Conservation (phyloP, 202 grass and related monocot genomes). For the Schoenoplectus triqueter region DNA sequence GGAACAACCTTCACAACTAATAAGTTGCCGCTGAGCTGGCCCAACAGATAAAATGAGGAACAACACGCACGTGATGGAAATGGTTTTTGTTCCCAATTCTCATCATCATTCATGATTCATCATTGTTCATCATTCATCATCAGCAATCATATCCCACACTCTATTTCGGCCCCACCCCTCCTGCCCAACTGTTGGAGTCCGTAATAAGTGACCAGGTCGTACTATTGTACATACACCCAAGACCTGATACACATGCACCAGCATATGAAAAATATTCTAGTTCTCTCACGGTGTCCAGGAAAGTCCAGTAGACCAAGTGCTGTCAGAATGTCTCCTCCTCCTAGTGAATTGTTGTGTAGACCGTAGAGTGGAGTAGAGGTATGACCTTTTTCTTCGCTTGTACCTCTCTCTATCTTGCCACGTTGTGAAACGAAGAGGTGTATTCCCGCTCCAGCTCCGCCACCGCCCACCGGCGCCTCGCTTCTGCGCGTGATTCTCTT, state of each 20-base stretch:
- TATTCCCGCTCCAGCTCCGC: background rate
- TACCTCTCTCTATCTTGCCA: background rate
- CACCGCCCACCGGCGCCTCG: background rate
- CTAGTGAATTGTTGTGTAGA: background rate
- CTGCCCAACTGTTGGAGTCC: background rate
- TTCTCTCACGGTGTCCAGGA: background rate
- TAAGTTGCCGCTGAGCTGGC: background rate
- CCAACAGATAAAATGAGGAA: background rate
- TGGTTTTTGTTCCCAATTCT: background rate
- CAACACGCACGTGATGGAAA: slow-evolving; percentile 1
- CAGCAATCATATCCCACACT: background rate
- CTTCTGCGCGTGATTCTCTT: background rate
- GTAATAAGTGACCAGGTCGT: background rate
- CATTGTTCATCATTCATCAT: background rate
- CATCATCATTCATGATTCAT: background rate
- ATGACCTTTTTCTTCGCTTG: background rate
- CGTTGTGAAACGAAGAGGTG: background rate
- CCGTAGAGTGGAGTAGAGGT: background rate
- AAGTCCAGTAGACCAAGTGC: background rate
- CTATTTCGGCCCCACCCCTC: background rate
- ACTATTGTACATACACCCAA: background rate
- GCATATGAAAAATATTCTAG: background rate
- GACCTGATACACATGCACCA: background rate
- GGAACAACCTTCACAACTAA: background rate
- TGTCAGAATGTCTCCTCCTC: background rate